Conservation (phyloP, 345 rosid genomes). For the Murraya koenigii region DNA sequence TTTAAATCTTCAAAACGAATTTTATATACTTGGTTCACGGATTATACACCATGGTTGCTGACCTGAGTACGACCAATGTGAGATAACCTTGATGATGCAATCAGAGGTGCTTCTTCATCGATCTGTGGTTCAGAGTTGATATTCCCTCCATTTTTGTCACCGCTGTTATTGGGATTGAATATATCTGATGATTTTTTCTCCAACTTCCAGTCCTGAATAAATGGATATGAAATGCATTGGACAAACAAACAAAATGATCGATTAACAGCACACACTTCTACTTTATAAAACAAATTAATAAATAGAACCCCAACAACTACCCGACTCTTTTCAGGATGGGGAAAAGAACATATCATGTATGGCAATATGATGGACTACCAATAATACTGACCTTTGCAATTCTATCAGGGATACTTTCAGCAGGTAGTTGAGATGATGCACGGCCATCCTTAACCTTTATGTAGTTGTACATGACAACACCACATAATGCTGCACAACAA, state of each 20-base stretch:
- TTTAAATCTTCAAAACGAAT: not conserved
- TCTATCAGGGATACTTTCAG: conserved; percentile 79
- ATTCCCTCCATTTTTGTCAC: conserved; percentile 36
- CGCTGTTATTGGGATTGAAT: conserved; percentile 44
- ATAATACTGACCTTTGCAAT: conserved; percentile 58
- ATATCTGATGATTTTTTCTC: conserved; percentile 94
- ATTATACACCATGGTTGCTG: conserved; percentile 47
- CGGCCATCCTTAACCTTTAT: conserved; percentile 75
- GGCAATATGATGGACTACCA: not conserved
- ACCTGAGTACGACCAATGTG: conserved; percentile 83
- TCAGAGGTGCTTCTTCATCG: conserved; percentile 85
- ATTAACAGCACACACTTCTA: not conserved
- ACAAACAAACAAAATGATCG: not conserved
- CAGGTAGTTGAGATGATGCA: conserved; percentile 56
- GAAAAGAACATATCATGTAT: not conserved
- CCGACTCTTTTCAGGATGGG: not conserved
- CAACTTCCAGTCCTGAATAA: conserved; percentile 77
- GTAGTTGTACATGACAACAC: conserved; percentile 94
- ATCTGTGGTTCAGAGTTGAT: conserved; percentile 37
- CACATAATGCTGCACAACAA: conserved; percentile 67
- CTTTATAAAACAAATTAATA: not conserved
- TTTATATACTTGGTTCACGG: not conserved
- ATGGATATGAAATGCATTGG: not conserved
- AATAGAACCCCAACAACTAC: not conserved
- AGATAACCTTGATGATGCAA: conserved; percentile 66